Conservation (phyloP, 495 filamentous ascomycete genomes). For the Monascus purpureus region DNA sequence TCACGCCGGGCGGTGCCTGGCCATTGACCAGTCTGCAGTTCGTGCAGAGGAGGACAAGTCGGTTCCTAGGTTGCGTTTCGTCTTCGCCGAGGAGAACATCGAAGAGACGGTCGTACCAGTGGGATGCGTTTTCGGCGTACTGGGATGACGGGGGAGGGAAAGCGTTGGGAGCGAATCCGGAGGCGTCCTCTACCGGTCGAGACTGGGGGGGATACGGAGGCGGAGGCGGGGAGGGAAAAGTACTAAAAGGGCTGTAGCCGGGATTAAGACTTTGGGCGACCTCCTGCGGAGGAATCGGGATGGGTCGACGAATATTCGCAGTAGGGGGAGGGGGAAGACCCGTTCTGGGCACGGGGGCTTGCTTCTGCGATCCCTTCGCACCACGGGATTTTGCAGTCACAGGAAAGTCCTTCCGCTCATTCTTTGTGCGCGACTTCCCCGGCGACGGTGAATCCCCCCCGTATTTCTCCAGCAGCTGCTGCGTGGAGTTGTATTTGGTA, state of each 20-base stretch:
- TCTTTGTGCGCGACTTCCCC: conserved; percentile 1
- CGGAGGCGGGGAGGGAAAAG: conserved; percentile 7
- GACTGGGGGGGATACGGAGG: conserved; percentile 7
- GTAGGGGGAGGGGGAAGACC: conserved; percentile 64
- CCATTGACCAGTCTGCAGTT: conserved; percentile 86
- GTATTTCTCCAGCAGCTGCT: conserved; percentile 89
- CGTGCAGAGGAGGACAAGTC: conserved; percentile 74
- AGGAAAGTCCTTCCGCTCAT: neutral
- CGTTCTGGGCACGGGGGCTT: conserved; percentile 31
- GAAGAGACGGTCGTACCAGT: conserved; percentile 90
- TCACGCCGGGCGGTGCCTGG: conserved; percentile 81
- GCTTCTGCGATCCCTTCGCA: conserved; percentile 4
- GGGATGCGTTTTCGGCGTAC: conserved; percentile 36
- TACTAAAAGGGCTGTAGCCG: conserved; percentile 7
- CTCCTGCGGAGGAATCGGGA: conserved; percentile 8
- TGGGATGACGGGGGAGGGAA: conserved; percentile 25
- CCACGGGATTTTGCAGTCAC: neutral
- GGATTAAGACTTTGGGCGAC: conserved; percentile 10
- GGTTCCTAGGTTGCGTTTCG: conserved; percentile 81
- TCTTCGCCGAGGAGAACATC: conserved; percentile 92
- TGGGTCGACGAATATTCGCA: conserved; percentile 55
- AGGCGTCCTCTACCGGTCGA: conserved; percentile 14
- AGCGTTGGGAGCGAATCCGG: conserved; percentile 49
- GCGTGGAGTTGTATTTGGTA: conserved; percentile 89
- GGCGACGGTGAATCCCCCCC: conserved; percentile 30